Evolutionary conservation across 202 grass and related monocot species (phyloP).

Genomic region (Cymbopogon flexuosus): DNA sequence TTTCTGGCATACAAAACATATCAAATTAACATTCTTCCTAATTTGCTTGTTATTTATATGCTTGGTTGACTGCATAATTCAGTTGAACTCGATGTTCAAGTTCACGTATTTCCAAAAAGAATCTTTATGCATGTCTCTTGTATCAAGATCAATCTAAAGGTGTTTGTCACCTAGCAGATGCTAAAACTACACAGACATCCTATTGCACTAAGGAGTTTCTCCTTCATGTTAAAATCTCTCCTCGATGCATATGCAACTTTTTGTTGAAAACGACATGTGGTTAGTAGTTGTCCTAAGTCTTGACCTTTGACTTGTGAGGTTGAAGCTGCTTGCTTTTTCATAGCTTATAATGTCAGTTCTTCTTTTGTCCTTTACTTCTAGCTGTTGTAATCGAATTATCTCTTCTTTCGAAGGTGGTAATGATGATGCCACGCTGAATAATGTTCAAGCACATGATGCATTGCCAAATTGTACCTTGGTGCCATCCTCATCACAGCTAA

Average conservation of each 20-base stretch:
- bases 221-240: slow-evolving; percentile 19
- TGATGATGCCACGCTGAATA: neutral
- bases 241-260: neutral
- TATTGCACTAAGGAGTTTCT: slow-evolving; percentile 1
- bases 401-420: slow-evolving; percentile 21
- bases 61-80: neutral
- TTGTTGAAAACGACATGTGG: neutral
- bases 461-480: slow-evolving; percentile 5
- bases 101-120: neutral
- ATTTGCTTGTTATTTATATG: neutral
- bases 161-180: neutral
- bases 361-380: neutral
- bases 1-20: slow-evolving; percentile 1
- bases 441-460: slow-evolving; percentile 20
- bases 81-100: neutral
- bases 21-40: neutral
- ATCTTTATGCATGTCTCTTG: neutral
- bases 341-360: neutral
- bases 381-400: slow-evolving; percentile 2
- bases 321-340: neutral
- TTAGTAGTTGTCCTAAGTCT: slow-evolving; percentile 1
- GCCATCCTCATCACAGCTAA: slow-evolving; percentile 28
- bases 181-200: neutral
- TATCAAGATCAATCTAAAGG: neutral
- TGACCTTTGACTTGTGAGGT: neutral